These are phyloP conservation scores for Ziziphus jujuba DNA, from an alignment of 306 rosid genomes.

Conservation along the genomic window DNA sequence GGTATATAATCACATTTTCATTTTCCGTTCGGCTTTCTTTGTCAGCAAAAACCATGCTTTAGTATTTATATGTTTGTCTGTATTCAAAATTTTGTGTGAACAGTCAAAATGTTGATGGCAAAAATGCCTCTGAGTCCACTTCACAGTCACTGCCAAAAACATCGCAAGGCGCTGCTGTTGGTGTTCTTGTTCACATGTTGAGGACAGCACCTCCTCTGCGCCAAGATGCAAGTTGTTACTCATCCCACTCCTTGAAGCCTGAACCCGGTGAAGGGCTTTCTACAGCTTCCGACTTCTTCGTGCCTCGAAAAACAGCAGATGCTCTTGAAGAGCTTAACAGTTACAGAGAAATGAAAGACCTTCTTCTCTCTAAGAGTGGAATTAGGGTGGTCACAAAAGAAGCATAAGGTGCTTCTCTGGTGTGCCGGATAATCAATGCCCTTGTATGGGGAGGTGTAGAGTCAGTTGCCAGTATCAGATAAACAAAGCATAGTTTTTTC, in stretches of 20 bases:
- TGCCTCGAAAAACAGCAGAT: slow-evolving; percentile 69
- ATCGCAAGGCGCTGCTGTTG: slow-evolving; percentile 88
- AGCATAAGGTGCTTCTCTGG: background rate
- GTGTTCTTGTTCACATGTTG: slow-evolving; percentile 75
- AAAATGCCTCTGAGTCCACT: slow-evolving; percentile 31
- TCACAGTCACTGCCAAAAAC: slow-evolving; percentile 64
- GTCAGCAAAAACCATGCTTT: slow-evolving; percentile 13
- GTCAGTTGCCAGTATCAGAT: too few relatives aligned
- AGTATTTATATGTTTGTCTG: slow-evolving; percentile 6
- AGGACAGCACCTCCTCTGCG: slow-evolving; percentile 82
- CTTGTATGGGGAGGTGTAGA: background rate
- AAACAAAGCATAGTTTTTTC: background rate
- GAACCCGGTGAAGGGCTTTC: slow-evolving; percentile 57
- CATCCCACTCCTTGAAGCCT: slow-evolving; percentile 53
- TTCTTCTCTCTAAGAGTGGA: slow-evolving; percentile 47
- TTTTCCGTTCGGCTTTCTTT: background rate
- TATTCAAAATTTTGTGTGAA: slow-evolving; percentile 28
- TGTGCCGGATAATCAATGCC: background rate
- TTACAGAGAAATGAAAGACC: slow-evolving; percentile 74
- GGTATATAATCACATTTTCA: background rate
- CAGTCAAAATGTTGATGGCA: slow-evolving; percentile 49
- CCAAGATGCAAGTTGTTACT: slow-evolving; percentile 56
- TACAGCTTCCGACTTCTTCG: slow-evolving; percentile 49
- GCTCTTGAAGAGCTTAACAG: slow-evolving; percentile 82
- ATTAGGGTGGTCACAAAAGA: slow-evolving; percentile 24